phyloP scores from a whole-genome alignment of 345 rosid genomes.

The Camelina neglecta region DNA sequence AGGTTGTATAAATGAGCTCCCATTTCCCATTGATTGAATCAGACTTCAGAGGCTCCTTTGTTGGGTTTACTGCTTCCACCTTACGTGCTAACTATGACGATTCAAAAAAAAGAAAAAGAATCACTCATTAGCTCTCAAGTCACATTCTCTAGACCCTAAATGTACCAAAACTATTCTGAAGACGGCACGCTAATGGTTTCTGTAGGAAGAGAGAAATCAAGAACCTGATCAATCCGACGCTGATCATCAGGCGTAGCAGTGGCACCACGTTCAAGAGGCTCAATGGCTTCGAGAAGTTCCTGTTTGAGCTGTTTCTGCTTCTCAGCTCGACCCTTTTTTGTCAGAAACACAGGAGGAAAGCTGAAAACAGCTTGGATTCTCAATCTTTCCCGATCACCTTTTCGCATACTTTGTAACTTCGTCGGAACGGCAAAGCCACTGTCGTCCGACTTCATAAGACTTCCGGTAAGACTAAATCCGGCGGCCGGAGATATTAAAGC shows the following conservation, averaged over 20 bases:
- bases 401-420: constrained; percentile 34
- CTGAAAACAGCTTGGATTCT: constrained; percentile 54
- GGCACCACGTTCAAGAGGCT: constrained; percentile 79
- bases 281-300: constrained; percentile 74
- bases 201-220: not conserved
- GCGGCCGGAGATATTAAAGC: constrained; percentile 34
- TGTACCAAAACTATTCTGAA: not conserved
- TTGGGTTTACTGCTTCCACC: constrained; percentile 82
- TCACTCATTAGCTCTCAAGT: too few relatives aligned
- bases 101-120: constrained; percentile 29
- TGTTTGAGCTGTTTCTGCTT: constrained; percentile 60
- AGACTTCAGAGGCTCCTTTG: constrained; percentile 81
- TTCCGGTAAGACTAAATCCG: constrained; percentile 31
- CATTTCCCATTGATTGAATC: constrained; percentile 79
- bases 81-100: constrained; percentile 63
- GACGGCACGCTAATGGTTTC: not conserved
- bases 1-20: constrained; percentile 95
- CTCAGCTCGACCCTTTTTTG: constrained; percentile 60
- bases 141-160: constrained; percentile 11
- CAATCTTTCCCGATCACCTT: constrained; percentile 48
- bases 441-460: constrained; percentile 35
- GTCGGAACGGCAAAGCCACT: constrained; percentile 31
- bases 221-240: constrained; percentile 71
- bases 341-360: constrained; percentile 81
- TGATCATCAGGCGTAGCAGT: constrained; percentile 79